Evolutionary conservation across 345 rosid genomes (phyloP).

Genomic region (Salix caprea): DNA sequence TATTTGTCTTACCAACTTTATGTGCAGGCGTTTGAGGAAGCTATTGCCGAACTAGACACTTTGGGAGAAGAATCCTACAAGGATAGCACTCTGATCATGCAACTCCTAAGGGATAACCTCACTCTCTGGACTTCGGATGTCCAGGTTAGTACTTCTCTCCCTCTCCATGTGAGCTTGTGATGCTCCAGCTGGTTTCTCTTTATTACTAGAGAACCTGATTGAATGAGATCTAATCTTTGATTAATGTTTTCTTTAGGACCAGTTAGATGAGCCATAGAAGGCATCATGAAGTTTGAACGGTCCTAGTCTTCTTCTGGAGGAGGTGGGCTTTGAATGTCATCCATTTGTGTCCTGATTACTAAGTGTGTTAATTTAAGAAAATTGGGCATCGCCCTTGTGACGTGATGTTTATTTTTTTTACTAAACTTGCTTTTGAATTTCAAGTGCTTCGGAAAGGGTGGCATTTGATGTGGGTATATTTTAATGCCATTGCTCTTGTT

Average conservation of each 20-base stretch:
- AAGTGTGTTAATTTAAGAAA: slow-evolving; percentile 24
- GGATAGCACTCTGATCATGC: slow-evolving; percentile 99
- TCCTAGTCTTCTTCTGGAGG: slow-evolving; percentile 46
- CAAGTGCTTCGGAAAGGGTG: slow-evolving; percentile 14
- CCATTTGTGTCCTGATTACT: slow-evolving; percentile 21
- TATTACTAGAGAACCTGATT: background rate
- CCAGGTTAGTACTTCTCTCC: slow-evolving; percentile 46
- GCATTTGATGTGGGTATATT: slow-evolving; percentile 8
- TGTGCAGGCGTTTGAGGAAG: slow-evolving; percentile 88
- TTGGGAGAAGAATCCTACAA: slow-evolving; percentile 95
- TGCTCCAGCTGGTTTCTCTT: background rate
- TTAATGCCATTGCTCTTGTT: background rate
- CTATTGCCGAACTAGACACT: slow-evolving; percentile 91
- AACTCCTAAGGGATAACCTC: slow-evolving; percentile 87
- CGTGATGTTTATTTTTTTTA: slow-evolving; percentile 14
- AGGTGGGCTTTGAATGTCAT: slow-evolving; percentile 76
- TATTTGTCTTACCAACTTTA: background rate
- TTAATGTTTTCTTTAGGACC: slow-evolving; percentile 47
- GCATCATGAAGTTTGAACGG: slow-evolving; percentile 14
- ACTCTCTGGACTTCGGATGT: slow-evolving; percentile 97
- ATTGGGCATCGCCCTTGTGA: slow-evolving; percentile 6
- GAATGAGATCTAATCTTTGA: background rate
- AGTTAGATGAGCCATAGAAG: slow-evolving; percentile 64
- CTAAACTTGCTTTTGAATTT: slow-evolving; percentile 16
- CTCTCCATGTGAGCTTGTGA: background rate